phyloP scores from a whole-genome alignment of 768 basidiomycete genomes.

The Tulasnella sp. region DNA sequence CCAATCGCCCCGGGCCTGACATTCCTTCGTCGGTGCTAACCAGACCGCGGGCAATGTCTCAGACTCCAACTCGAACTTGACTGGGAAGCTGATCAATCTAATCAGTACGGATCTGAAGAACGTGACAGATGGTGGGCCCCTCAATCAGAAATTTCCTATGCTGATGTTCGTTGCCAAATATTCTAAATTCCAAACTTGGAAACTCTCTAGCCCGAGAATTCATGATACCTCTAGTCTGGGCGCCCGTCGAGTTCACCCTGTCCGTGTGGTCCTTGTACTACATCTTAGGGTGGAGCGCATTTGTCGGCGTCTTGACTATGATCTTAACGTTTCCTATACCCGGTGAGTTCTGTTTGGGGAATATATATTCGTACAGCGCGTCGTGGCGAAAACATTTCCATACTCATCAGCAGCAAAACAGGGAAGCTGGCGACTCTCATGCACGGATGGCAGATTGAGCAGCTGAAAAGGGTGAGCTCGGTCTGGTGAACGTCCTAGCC shows the following conservation, averaged over 20 bases:
- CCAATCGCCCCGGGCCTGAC: too few species aligned
- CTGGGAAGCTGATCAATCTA: constrained; percentile 68
- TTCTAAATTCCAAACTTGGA: neutral
- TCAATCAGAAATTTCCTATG: too few species aligned
- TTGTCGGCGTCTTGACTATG: constrained; percentile 46
- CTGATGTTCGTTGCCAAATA: neutral
- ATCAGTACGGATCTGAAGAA: constrained; percentile 51
- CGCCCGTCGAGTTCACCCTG: constrained; percentile 33
- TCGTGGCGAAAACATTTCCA: neutral
- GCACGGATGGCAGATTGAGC: constrained; percentile 37
- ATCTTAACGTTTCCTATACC: constrained; percentile 47
- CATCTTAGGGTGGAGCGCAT: constrained; percentile 45
- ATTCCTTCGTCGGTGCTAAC: too few species aligned
- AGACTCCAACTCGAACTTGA: constrained; percentile 42
- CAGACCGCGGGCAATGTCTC: constrained; percentile 26
- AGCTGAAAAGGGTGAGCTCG: constrained; percentile 37
- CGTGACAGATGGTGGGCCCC: constrained; percentile 25
- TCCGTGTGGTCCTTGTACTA: constrained; percentile 34
- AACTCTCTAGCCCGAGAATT: constrained; percentile 25
- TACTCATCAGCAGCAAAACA: neutral
- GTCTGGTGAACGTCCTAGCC: neutral
- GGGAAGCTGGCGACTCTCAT: constrained; percentile 36
- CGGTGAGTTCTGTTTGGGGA: constrained; percentile 29
- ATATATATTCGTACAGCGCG: neutral
- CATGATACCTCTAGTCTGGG: constrained; percentile 28